Evolutionary conservation across 352 stramenopile species (phyloP).

Genomic region (Phytophthora tubulina): DNA sequence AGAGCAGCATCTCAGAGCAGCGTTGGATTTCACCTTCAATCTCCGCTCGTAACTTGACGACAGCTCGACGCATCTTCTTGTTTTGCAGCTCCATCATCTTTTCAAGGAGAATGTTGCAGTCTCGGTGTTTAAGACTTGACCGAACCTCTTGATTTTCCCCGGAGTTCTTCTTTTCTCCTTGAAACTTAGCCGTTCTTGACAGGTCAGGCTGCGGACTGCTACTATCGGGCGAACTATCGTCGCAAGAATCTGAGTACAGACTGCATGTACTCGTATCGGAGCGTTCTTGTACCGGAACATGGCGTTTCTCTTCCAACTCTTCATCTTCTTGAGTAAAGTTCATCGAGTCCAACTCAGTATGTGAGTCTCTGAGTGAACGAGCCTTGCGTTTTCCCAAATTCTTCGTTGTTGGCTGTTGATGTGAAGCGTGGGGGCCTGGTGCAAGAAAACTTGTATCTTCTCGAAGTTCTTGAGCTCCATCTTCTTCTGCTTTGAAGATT

Average conservation of each 20-base stretch:
- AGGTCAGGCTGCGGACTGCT: no score
- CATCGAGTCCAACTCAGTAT: no score
- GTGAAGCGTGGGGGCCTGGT: no score
- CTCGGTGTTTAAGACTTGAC: slow-evolving; percentile 28
- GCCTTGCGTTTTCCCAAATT: background rate
- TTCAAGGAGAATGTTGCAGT: slow-evolving; percentile 38
- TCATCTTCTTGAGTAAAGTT: slow-evolving; percentile 9
- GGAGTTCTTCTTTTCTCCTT: background rate
- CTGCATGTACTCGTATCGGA: slow-evolving; percentile 29
- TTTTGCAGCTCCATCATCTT: slow-evolving; percentile 41
- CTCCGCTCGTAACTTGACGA: slow-evolving; percentile 18
- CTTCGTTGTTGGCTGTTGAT: background rate
- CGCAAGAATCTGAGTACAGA: background rate
- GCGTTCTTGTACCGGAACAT: background rate
- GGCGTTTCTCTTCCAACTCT: slow-evolving; percentile 6
- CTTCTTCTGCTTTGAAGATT: background rate
- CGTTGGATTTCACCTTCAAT: slow-evolving; percentile 30
- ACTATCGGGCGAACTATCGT: slow-evolving; percentile 1
- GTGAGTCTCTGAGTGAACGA: background rate
- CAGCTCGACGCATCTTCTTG: slow-evolving; percentile 22
- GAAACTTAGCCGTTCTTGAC: background rate
- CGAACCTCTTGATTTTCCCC: background rate
- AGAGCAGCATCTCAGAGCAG: slow-evolving; percentile 31
- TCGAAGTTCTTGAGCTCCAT: background rate
- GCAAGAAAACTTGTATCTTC: slow-evolving; percentile 19